Percentiles rank a stretch among this genome's conserved stretches.
phyloP scores from a whole-genome alignment of 768 basidiomycete genomes.

The Naematelia encephala region DNA sequence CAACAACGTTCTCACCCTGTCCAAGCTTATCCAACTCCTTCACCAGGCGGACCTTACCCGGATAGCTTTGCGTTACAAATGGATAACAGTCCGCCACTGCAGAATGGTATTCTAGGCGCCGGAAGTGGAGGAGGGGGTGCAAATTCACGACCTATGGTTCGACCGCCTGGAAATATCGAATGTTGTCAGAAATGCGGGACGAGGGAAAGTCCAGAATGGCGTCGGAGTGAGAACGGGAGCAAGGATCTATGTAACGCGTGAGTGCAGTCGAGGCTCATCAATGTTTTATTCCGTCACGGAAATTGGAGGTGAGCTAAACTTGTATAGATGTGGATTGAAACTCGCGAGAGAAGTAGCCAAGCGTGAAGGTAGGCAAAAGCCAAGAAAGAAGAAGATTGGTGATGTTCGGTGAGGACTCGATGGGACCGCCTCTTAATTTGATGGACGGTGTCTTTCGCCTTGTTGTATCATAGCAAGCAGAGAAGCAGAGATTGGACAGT shows the following conservation, averaged over 20 bases:
- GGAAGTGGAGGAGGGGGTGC: conserved; percentile 7
- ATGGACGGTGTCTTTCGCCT: too few species aligned
- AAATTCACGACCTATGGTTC: conserved; percentile 32
- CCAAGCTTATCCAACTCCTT: conserved; percentile 6
- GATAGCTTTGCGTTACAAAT: not conserved
- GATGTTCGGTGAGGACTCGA: not conserved
- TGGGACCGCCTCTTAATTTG: too few species aligned
- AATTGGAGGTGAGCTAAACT: not conserved
- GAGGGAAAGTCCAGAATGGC: conserved; percentile 46
- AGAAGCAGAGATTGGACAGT: not conserved
- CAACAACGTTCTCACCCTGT: not conserved
- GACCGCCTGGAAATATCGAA: conserved; percentile 43
- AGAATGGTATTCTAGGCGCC: conserved; percentile 12
- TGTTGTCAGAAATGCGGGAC: conserved; percentile 44
- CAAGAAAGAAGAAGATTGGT: conserved; percentile 33
- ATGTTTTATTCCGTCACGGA: too few species aligned
- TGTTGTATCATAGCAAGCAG: too few species aligned
- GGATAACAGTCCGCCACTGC: not conserved
- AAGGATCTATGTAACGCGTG: conserved; percentile 51
- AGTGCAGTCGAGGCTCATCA: too few species aligned
- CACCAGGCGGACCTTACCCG: not conserved
- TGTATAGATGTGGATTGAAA: conserved; percentile 43
- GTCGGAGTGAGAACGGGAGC: conserved; percentile 44
- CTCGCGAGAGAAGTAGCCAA: conserved; percentile 47
- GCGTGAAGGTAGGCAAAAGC: conserved; percentile 47